Percentiles rank a stretch among this genome's conserved stretches.
Evolutionary conservation across 768 basidiomycete species (phyloP).

Genomic region (Mycena epipterygia): DNA sequence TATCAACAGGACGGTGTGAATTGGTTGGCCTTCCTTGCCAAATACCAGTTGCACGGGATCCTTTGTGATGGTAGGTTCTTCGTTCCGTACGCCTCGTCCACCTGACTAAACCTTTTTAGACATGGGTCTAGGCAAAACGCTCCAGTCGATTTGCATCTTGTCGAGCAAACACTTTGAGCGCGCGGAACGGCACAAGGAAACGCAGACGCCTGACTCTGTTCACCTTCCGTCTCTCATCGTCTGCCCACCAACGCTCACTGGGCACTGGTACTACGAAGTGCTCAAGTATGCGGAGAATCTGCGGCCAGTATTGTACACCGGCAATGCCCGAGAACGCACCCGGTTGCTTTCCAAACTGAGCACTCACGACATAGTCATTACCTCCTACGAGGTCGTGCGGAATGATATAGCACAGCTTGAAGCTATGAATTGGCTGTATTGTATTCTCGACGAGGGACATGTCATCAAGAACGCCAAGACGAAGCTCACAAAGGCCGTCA

Average conservation of each 20-base stretch:
- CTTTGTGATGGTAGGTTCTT: slow-evolving; percentile 88
- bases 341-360: slow-evolving; percentile 74
- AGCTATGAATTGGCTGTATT: slow-evolving; percentile 90
- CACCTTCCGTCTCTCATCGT: slow-evolving; percentile 95
- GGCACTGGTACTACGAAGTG: slow-evolving; percentile 99
- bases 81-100: not conserved
- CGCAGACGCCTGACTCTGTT: slow-evolving; percentile 78
- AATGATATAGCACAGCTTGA: slow-evolving; percentile 89
- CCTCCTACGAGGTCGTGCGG: slow-evolving; percentile 97
- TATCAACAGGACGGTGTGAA: slow-evolving; percentile 99
- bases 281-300: slow-evolving; percentile 91
- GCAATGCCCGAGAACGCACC: slow-evolving; percentile 85
- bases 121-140: slow-evolving; percentile 98
- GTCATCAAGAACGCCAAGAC: slow-evolving; percentile 99
- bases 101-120: slow-evolving; percentile 63
- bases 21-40: slow-evolving; percentile 98
- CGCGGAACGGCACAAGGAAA: slow-evolving; percentile 72
- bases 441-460: slow-evolving; percentile 98
- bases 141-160: slow-evolving; percentile 97
- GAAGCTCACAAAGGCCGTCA: slow-evolving; percentile 96
- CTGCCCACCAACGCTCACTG: slow-evolving; percentile 97
- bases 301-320: slow-evolving; percentile 89
- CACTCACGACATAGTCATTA: slow-evolving; percentile 91
- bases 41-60: slow-evolving; percentile 97
- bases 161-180: slow-evolving; percentile 95